Percentiles rank a stretch among this genome's conserved stretches.
Evolutionary conservation across 768 basidiomycete genomes (phyloP).

Genomic region (Suillus variegatus): DNA sequence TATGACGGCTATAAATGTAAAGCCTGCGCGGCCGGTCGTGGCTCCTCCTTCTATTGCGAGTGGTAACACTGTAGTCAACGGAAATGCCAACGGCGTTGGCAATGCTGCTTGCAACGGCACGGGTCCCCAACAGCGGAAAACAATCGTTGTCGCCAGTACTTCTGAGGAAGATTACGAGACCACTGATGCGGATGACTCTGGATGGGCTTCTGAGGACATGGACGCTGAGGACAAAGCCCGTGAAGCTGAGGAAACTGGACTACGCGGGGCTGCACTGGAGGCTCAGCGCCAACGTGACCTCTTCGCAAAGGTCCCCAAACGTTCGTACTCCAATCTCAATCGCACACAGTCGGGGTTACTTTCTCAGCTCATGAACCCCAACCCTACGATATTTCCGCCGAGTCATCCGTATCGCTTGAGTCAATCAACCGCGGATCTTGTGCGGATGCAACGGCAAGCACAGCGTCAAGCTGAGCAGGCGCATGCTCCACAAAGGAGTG

Average conservation of each 20-base stretch:
- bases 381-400: conserved; percentile 58
- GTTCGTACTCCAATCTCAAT: conserved; percentile 62
- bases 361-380: conserved; percentile 71
- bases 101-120: conserved; percentile 24
- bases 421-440: conserved; percentile 50
- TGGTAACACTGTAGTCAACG: conserved; percentile 18
- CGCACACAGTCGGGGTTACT: conserved; percentile 59
- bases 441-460: conserved; percentile 20
- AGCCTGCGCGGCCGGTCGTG: neutral
- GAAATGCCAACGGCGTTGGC: conserved; percentile 11
- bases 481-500: conserved; percentile 29
- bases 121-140: conserved; percentile 35
- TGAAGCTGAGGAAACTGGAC: conserved; percentile 32
- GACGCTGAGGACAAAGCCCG: conserved; percentile 36
- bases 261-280: conserved; percentile 61
- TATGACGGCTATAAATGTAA: conserved; percentile 10
- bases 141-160: conserved; percentile 48
- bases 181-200: conserved; percentile 57
- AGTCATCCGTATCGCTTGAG: conserved; percentile 60
- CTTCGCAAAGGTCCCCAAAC: conserved; percentile 66
- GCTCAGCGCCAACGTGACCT: conserved; percentile 67
- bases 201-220: conserved; percentile 64
- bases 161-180: conserved; percentile 53
- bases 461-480: conserved; percentile 21
- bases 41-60: conserved; percentile 2